These are phyloP conservation scores for Kodamaea neixiangensis DNA, from an alignment of 805 yeast species.

Conservation along the genomic window DNA sequence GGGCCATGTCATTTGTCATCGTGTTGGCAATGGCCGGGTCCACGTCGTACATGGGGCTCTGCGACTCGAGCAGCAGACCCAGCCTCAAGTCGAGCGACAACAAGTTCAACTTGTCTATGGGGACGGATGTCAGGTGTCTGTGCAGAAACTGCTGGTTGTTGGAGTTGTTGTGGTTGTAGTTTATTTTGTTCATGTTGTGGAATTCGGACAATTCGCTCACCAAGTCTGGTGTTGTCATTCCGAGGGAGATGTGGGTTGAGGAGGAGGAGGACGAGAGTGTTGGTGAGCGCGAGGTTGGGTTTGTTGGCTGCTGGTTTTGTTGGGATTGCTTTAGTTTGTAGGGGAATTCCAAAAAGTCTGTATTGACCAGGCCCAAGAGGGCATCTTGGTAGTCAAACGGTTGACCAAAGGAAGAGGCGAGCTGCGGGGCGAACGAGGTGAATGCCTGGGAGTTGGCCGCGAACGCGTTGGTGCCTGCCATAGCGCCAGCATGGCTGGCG, in stretches of 20 bases:
- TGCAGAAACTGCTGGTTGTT: conserved; percentile 10
- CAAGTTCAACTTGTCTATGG: conserved; percentile 16
- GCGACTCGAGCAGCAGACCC: conserved; percentile 12
- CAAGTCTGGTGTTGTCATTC: conserved; percentile 12
- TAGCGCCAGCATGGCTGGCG: background rate
- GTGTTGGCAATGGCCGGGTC: background rate
- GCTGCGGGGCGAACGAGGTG: background rate
- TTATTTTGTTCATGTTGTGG: background rate
- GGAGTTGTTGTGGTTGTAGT: conserved; percentile 10
- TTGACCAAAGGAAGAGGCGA: background rate
- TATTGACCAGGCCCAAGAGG: background rate
- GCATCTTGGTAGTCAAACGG: background rate
- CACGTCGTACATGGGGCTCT: conserved; percentile 6
- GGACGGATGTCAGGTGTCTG: conserved; percentile 11
- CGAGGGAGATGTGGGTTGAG: conserved; percentile 11
- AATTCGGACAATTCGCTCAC: conserved; percentile 6
- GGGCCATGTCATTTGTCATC: background rate
- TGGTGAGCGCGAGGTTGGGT: conserved; percentile 6
- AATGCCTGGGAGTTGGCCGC: background rate
- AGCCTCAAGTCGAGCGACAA: conserved; percentile 11
- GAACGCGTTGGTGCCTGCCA: background rate
- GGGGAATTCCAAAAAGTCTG: conserved; percentile 3
- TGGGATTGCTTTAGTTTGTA: background rate
- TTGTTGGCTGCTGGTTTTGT: background rate
- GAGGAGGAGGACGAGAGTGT: conserved; percentile 11